Evolutionary conservation across 106 monocot genomes (phyloP).

Genomic region (Apostasia ramifera): DNA sequence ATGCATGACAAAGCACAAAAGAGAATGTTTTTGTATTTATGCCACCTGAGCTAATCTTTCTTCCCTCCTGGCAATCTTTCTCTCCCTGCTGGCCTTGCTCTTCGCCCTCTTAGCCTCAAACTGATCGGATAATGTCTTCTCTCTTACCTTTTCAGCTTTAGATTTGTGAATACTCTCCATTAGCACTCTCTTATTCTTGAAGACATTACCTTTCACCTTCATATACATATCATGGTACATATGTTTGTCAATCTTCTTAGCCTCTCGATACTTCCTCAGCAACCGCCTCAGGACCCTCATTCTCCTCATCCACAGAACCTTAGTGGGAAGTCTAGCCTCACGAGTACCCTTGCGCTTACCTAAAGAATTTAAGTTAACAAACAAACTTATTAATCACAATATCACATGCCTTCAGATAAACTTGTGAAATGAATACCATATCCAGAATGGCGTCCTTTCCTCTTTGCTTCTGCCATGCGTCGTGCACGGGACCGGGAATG

Average conservation of each 20-base stretch:
- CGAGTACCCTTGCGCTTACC: slow-evolving; percentile 52
- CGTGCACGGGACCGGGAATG: slow-evolving; percentile 42
- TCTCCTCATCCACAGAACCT: slow-evolving; percentile 46
- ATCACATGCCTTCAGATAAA: background rate
- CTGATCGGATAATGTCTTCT: slow-evolving; percentile 42
- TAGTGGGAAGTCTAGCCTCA: slow-evolving; percentile 47
- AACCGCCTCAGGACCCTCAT: slow-evolving; percentile 41
- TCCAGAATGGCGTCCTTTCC: slow-evolving; percentile 44
- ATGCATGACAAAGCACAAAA: background rate
- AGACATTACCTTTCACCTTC: slow-evolving; percentile 51
- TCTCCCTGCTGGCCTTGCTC: slow-evolving; percentile 52
- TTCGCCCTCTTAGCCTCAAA: slow-evolving; percentile 45
- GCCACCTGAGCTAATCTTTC: slow-evolving; percentile 33
- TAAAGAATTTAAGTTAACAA: slow-evolving; percentile 4
- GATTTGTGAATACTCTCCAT: slow-evolving; percentile 60
- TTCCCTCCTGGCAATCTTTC: slow-evolving; percentile 46
- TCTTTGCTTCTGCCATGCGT: slow-evolving; percentile 32
- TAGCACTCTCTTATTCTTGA: slow-evolving; percentile 48
- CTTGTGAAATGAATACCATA: slow-evolving; percentile 18
- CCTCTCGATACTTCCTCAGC: slow-evolving; percentile 34
- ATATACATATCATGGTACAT: slow-evolving; percentile 56
- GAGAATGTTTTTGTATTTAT: background rate
- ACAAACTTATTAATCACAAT: background rate
- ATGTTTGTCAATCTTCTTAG: slow-evolving; percentile 53
- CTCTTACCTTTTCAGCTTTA: slow-evolving; percentile 47